Conservation (phyloP, 106 monocot genomes). For the Vanilla planifolia region DNA sequence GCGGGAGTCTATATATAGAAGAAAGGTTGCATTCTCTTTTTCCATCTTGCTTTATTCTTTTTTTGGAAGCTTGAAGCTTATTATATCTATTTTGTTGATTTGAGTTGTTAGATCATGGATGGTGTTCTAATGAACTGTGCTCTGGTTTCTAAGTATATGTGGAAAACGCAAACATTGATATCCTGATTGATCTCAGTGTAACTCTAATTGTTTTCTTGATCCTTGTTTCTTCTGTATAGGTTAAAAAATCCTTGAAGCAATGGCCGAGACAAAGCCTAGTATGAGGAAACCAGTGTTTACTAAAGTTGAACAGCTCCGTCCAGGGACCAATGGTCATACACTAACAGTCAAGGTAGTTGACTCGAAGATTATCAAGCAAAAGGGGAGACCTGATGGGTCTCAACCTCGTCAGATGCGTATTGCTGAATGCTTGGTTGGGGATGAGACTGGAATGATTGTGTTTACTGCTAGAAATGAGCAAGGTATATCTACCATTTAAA, state of each 20-base stretch:
- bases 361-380: conserved; percentile 30
- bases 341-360: conserved; percentile 31
- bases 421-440: conserved; percentile 46
- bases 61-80: too few species aligned
- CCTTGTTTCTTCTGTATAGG: background rate
- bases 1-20: too few species aligned
- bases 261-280: conserved; percentile 25
- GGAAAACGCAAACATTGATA: too few species aligned
- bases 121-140: too few species aligned
- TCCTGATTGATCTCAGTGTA: too few species aligned
- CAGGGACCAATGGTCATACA: conserved; percentile 26
- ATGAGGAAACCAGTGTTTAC: conserved; percentile 29
- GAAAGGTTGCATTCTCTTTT: too few species aligned
- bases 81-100: too few species aligned
- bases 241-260: background rate
- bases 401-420: conserved; percentile 25
- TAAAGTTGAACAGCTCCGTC: conserved; percentile 38
- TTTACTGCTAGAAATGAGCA: conserved; percentile 49
- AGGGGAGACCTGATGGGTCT: conserved; percentile 19
- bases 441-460: conserved; percentile 40
- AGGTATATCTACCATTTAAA: conserved; percentile 14
- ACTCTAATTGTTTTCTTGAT: too few species aligned
- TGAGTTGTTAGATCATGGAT: too few species aligned
- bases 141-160: too few species aligned
- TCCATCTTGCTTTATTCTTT: too few species aligned